Conservation (phyloP, 2,329 filamentous ascomycete genomes). For the Ophiocordyceps polyrhachis-furcata region DNA sequence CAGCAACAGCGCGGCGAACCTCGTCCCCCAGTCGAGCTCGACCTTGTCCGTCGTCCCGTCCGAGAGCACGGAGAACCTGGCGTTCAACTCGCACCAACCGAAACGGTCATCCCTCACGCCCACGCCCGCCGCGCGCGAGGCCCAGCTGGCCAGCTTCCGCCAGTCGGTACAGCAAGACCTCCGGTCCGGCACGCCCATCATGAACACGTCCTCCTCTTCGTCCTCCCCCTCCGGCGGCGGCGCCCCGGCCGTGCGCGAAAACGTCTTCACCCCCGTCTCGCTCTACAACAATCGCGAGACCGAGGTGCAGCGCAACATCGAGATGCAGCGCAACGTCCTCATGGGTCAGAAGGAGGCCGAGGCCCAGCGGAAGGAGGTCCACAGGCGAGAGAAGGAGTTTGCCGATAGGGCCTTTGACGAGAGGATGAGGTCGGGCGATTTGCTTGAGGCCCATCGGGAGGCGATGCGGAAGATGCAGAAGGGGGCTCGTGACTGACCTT, state of each 20-base stretch:
- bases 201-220: constrained; percentile 1
- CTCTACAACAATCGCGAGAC: constrained; percentile 17
- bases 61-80: constrained; percentile 14
- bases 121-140: constrained; percentile 28
- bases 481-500: background rate
- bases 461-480: constrained; percentile 64
- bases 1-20: constrained; percentile 21
- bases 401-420: constrained; percentile 49
- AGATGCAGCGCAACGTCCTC: constrained; percentile 34
- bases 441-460: constrained; percentile 60
- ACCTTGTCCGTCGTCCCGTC: background rate
- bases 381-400: constrained; percentile 36
- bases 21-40: constrained; percentile 2
- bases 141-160: constrained; percentile 48
- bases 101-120: constrained; percentile 25
- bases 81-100: constrained; percentile 37
- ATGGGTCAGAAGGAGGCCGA: constrained; percentile 45
- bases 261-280: constrained; percentile 16
- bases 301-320: constrained; percentile 28
- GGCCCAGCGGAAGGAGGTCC: constrained; percentile 38
- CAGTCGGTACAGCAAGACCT: constrained; percentile 45
- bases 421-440: constrained; percentile 55
- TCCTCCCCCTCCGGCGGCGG: no score
- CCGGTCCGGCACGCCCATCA: constrained; percentile 20
- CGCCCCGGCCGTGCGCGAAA: constrained; percentile 16